Percentiles rank a stretch among this genome's conserved stretches.
These are phyloP conservation scores for Aspergillus ochraceus DNA, from an alignment of 2,329 filamentous ascomycete species.

Conservation along the genomic window DNA sequence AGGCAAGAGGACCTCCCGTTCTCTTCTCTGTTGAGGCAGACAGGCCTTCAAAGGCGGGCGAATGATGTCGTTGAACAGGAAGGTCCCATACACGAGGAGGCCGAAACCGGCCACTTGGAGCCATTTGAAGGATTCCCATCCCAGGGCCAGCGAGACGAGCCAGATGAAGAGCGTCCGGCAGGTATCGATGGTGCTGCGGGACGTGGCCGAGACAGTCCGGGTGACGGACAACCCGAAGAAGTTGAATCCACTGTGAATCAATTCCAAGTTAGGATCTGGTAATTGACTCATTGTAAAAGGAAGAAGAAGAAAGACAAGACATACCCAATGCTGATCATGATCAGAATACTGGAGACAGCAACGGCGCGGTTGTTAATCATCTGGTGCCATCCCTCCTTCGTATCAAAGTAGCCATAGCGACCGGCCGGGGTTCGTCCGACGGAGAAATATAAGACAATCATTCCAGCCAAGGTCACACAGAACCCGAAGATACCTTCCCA, in stretches of 20 bases:
- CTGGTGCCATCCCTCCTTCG: slow-evolving; percentile 79
- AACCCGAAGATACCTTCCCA: slow-evolving; percentile 97
- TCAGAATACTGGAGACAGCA: slow-evolving; percentile 75
- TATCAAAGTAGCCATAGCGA: slow-evolving; percentile 83
- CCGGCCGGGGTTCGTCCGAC: slow-evolving; percentile 75
- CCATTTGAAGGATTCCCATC: slow-evolving; percentile 98
- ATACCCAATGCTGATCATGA: slow-evolving; percentile 97
- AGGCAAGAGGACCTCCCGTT: slow-evolving; percentile 62
- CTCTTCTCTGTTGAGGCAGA: slow-evolving; percentile 55
- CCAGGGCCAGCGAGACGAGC: slow-evolving; percentile 87
- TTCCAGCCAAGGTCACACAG: slow-evolving; percentile 71
- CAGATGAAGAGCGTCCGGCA: slow-evolving; percentile 95
- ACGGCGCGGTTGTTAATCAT: slow-evolving; percentile 72
- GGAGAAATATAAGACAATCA: slow-evolving; percentile 75
- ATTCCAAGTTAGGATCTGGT: background rate
- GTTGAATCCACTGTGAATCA: slow-evolving; percentile 77
- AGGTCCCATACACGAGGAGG: slow-evolving; percentile 92
- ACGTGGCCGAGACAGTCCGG: slow-evolving; percentile 82
- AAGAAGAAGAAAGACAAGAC: slow-evolving; percentile 31
- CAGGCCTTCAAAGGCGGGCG: slow-evolving; percentile 72
- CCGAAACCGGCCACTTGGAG: slow-evolving; percentile 87
- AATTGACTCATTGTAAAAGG: background rate
- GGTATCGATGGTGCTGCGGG: slow-evolving; percentile 93
- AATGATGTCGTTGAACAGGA: slow-evolving; percentile 94
- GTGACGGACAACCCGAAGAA: slow-evolving; percentile 97